Conservation (phyloP, 495 filamentous ascomycete genomes). For the Aspergillus bridgeri region DNA sequence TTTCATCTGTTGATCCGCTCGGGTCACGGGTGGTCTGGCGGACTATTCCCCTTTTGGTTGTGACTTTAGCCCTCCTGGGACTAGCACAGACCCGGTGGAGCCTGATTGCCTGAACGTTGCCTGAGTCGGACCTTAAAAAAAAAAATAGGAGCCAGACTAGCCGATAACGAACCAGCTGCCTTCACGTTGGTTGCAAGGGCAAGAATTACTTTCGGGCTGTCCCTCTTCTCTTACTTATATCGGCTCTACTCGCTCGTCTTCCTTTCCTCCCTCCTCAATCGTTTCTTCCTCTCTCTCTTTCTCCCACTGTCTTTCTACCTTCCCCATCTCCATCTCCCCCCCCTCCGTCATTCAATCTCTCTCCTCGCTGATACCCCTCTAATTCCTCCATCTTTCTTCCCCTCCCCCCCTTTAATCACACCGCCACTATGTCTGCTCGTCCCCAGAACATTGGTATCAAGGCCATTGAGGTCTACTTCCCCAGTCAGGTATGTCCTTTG, state of each 20-base stretch:
- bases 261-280: neutral
- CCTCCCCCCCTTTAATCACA: conserved; percentile 6
- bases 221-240: conserved; percentile 5
- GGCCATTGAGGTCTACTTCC: conserved; percentile 99
- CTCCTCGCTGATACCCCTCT: neutral
- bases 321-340: conserved; percentile 2
- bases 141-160: neutral
- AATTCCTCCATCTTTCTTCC: neutral
- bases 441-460: conserved; percentile 99
- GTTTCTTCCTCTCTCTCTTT: conserved; percentile 4
- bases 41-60: neutral
- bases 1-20: conserved; percentile 18
- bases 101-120: neutral
- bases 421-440: conserved; percentile 73
- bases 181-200: neutral
- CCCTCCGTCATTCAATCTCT: neutral
- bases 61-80: neutral
- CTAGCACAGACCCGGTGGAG: too few species aligned
- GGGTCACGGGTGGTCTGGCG: neutral
- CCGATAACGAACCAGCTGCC: neutral
- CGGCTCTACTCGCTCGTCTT: neutral
- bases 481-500: conserved; percentile 69
- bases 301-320: conserved; percentile 4
- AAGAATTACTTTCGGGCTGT: neutral
- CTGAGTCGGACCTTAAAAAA: neutral